A percentile compares a stretch with the other conserved stretches of the same genome.
Conservation (phyloP, 768 basidiomycete genomes). For the Hemileccinum rubropunctum region DNA sequence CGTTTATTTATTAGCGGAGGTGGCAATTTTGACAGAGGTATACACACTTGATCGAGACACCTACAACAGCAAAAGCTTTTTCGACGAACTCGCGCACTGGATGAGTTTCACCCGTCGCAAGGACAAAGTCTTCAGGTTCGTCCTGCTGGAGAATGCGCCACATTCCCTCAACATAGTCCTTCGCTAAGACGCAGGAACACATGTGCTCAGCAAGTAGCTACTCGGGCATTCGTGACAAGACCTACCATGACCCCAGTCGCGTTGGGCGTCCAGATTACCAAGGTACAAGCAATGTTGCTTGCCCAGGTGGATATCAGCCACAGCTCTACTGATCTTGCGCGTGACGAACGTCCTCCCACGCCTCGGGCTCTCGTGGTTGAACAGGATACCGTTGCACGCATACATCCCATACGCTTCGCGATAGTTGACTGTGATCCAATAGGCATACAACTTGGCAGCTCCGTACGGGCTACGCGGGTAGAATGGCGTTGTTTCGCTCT, state of each 20-base stretch:
- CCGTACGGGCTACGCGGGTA: slow-evolving; percentile 98
- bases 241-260: slow-evolving; percentile 97
- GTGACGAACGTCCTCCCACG: slow-evolving; percentile 96
- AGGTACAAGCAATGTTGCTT: slow-evolving; percentile 91
- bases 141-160: slow-evolving; percentile 95
- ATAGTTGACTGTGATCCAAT: slow-evolving; percentile 90
- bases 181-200: slow-evolving; percentile 46
- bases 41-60: slow-evolving; percentile 61
- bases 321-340: slow-evolving; percentile 89
- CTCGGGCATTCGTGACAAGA: slow-evolving; percentile 1
- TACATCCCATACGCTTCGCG: slow-evolving; percentile 96
- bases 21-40: neutral
- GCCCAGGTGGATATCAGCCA: slow-evolving; percentile 85
- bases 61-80: slow-evolving; percentile 73
- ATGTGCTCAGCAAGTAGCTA: slow-evolving; percentile 6
- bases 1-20: slow-evolving; percentile 2
- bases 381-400: slow-evolving; percentile 94
- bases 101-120: slow-evolving; percentile 96
- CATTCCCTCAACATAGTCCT: slow-evolving; percentile 96
- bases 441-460: slow-evolving; percentile 90
- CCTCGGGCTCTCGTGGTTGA: slow-evolving; percentile 97
- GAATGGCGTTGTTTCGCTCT: slow-evolving; percentile 95
- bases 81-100: slow-evolving; percentile 91
- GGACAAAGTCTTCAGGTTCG: slow-evolving; percentile 82
- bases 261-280: slow-evolving; percentile 90